Percentiles rank a stretch among this genome's conserved stretches.
phyloP scores from a whole-genome alignment of 2,329 filamentous ascomycete species.

The Xylaria sp. region DNA sequence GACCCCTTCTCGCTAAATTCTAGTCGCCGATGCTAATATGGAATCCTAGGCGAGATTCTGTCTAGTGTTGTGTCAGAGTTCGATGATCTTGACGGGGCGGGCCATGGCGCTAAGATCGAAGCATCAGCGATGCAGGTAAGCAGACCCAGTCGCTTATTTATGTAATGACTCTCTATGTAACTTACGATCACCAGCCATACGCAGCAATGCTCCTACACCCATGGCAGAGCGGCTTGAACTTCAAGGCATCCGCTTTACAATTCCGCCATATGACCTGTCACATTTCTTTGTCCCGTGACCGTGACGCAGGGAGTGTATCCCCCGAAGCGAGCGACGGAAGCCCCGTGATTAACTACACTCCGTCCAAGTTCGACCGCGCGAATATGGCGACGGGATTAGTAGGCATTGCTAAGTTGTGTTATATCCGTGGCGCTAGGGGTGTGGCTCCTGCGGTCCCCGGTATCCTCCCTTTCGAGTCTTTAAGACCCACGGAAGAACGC shows the following conservation, averaged over 20 bases:
- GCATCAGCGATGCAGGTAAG: slow-evolving; percentile 4
- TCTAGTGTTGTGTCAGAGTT: slow-evolving; percentile 15
- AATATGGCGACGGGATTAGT: slow-evolving; percentile 7
- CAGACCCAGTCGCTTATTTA: not conserved
- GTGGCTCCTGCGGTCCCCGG: not conserved
- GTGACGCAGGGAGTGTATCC: slow-evolving; percentile 9
- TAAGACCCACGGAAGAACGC: not conserved
- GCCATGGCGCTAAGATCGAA: slow-evolving; percentile 17
- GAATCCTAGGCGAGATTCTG: slow-evolving; percentile 10
- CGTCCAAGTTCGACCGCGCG: slow-evolving; percentile 14
- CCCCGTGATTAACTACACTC: slow-evolving; percentile 9
- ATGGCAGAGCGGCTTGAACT: slow-evolving; percentile 4
- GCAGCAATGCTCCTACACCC: not conserved
- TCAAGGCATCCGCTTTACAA: slow-evolving; percentile 2
- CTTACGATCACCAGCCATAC: slow-evolving; percentile 1
- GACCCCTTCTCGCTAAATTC: not conserved
- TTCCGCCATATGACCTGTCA: slow-evolving; percentile 14
- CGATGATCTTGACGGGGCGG: slow-evolving; percentile 7
- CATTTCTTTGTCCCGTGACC: not conserved
- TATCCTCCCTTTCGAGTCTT: not conserved
- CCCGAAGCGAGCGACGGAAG: not conserved
- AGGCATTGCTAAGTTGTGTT: slow-evolving; percentile 13
- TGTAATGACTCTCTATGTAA: not conserved
- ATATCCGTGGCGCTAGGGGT: not conserved
- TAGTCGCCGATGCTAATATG: not conserved